Evolutionary conservation across 495 filamentous ascomycete species (phyloP), one percentile per base, ranked within the genome.

Genomic region (Talaromyces thailandensis): DNA sequence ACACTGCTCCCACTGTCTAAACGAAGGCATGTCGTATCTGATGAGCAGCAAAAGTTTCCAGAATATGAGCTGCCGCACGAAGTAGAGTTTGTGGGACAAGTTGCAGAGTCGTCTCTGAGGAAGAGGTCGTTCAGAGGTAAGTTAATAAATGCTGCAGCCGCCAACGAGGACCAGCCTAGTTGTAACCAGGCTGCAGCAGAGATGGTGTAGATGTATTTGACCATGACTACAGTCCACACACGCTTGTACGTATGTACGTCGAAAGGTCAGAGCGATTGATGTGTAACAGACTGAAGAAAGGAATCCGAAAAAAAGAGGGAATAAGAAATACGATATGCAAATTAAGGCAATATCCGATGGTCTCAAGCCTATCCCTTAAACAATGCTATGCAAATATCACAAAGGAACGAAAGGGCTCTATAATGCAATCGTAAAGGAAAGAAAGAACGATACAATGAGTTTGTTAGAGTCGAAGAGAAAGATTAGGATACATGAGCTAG

Each of bases 1-100:
- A 86, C 80, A 1, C 90, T 88, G 12, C 82, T 89, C 32, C 76
- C 79, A 50, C 74, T 80, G 62, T 91, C 89, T 32, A 94, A 76
- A 29, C 77, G 66, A 43, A 86, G 70, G 69, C 92, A 96, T 23
- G 72, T 83, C n/a, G 82, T 74, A 3, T 70, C 73, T 18, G 77
- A 66, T 7, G 84, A 75, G 71, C 92, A 96, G 77, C 91, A 95
- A 77, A 95, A 96, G 69, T 83, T 76, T 43, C 76, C 74, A 2
- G 90, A 88, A 16, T 93, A 76, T 6, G 75, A 56, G 24, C 74
- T 69, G 2, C 77, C 71, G 69, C 90, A 93, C 61, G 72, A 73
- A 21, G 66, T 62, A 62, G 80, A 84, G 29, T 75, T 63, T 29
- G 67, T 71, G 0, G 81, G 75, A 64, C 85, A 88, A 8, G 72